phyloP scores from a whole-genome alignment of 306 rosid species.

The Styphnolobium japonicum region DNA sequence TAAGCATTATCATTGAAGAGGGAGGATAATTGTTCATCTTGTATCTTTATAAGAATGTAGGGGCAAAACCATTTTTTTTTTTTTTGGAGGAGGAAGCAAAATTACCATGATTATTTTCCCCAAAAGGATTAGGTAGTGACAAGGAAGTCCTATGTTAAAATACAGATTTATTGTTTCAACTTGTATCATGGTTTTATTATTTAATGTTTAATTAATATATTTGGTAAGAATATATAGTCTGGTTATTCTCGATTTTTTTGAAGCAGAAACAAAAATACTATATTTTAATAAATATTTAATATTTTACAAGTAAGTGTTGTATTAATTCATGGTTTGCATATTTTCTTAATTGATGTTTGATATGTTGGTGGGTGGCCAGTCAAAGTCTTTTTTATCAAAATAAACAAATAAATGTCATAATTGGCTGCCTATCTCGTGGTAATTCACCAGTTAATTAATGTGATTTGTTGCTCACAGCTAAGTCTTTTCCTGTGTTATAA shows the following conservation, averaged over 20 bases:
- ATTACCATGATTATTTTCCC: not conserved
- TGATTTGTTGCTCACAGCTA: not conserved
- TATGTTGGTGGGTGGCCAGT: not conserved
- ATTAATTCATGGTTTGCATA: not conserved
- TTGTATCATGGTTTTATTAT: not conserved
- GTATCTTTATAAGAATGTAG: not conserved
- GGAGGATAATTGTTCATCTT: not conserved
- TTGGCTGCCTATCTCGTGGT: not conserved
- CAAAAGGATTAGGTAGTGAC: not conserved
- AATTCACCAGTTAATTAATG: not conserved
- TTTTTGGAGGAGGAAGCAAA: not conserved
- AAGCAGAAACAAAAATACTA: not conserved
- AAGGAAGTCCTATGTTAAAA: not conserved
- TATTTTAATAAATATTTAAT: no score
- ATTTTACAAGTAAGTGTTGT: no score
- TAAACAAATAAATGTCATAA: not conserved
- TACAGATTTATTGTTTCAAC: not conserved
- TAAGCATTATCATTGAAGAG: not conserved
- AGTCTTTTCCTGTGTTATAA: not conserved
- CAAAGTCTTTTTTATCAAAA: not conserved
- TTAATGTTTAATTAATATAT: not conserved
- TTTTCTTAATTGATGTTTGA: not conserved
- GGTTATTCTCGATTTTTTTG: not conserved
- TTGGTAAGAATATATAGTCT: not conserved
- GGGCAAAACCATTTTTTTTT: not conserved